These are phyloP conservation scores for Cryptosporidium tyzzeri DNA, from an alignment of 169 alveolate species.

Conservation along the genomic window DNA sequence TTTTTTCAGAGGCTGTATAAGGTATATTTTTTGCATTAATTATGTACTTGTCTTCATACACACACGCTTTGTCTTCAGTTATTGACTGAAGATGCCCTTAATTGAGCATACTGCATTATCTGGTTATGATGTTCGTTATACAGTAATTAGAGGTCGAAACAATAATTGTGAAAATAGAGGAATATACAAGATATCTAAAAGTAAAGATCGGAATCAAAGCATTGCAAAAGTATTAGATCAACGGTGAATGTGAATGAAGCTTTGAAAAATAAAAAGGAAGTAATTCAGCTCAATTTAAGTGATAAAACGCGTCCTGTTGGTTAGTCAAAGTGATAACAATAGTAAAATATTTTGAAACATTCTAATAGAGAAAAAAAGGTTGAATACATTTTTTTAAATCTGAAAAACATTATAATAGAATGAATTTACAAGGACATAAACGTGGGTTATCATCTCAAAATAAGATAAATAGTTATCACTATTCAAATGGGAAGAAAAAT, in stretches of 20 bases:
- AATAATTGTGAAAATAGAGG: conserved; percentile 6
- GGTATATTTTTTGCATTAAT: conserved; percentile 52
- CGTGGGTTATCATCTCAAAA: conserved; percentile 36
- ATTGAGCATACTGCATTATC: conserved; percentile 24
- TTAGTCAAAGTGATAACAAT: neutral
- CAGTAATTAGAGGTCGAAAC: conserved; percentile 57
- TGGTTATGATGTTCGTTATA: conserved; percentile 60
- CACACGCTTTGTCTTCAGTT: conserved; percentile 75
- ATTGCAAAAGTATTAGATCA: neutral
- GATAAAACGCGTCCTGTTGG: neutral
- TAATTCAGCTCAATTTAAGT: neutral
- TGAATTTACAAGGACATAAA: conserved; percentile 31
- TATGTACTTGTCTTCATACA: conserved; percentile 68
- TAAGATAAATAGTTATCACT: neutral
- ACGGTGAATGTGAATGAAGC: neutral
- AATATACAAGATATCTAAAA: neutral
- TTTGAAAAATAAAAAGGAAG: neutral
- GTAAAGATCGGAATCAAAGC: neutral
- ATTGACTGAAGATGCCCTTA: conserved; percentile 51
- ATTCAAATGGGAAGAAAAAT: conserved; percentile 19
- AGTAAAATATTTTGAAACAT: neutral
- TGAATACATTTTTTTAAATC: neutral
- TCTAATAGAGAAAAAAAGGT: neutral
- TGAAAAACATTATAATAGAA: neutral
- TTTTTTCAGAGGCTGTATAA: neutral